Percentiles rank a stretch among this genome's conserved stretches.
Conservation (phyloP, 306 rosid species). For the Dalbergia oliveri region DNA sequence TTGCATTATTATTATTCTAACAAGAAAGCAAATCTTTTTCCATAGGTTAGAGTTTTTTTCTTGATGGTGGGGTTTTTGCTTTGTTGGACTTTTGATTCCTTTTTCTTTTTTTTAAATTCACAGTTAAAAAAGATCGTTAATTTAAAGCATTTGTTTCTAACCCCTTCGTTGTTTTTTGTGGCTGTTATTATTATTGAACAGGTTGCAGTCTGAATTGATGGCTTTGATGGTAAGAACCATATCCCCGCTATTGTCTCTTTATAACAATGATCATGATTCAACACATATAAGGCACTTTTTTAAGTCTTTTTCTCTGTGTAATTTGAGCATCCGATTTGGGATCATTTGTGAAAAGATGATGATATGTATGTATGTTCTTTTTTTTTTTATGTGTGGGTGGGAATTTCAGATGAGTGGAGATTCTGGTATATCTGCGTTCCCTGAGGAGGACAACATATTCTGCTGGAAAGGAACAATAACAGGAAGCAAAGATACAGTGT, state of each 20-base stretch:
- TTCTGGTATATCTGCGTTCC: slow-evolving; percentile 89
- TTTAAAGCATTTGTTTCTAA: slow-evolving; percentile 37
- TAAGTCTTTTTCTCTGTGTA: not conserved
- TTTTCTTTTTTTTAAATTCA: not conserved
- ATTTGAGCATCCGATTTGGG: not conserved
- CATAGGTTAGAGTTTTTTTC: not conserved
- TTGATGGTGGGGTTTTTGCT: slow-evolving; percentile 11
- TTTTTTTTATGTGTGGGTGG: not conserved
- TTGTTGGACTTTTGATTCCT: not conserved
- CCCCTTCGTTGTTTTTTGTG: slow-evolving; percentile 36
- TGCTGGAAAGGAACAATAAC: slow-evolving; percentile 96
- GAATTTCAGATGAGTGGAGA: slow-evolving; percentile 88
- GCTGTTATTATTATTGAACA: slow-evolving; percentile 39
- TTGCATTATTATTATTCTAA: not conserved
- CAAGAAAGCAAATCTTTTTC: not conserved
- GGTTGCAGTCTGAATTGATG: slow-evolving; percentile 97
- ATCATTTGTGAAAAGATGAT: not conserved
- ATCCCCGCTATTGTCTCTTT: not conserved
- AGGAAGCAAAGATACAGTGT: slow-evolving; percentile 95
- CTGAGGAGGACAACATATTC: slow-evolving; percentile 94
- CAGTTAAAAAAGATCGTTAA: not conserved
- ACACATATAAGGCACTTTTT: not conserved
- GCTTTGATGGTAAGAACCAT: slow-evolving; percentile 83
- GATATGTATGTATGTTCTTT: not conserved
- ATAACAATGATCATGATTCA: no score